Evolutionary conservation across 495 filamentous ascomycete species (phyloP), one percentile per base, ranked within the genome.

Genomic region (Aspergillus cavernicola): DNA sequence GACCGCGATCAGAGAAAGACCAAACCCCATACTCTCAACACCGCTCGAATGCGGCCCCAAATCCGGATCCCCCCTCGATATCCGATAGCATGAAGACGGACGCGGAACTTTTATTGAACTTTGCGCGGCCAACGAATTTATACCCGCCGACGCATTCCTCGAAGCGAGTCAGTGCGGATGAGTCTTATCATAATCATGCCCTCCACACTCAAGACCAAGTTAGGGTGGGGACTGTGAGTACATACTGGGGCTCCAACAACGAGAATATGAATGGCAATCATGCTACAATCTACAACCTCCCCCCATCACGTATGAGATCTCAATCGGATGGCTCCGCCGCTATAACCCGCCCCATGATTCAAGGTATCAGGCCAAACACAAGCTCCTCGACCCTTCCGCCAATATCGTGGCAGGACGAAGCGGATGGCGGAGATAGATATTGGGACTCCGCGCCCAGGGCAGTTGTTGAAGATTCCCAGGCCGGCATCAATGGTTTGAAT

Each of bases 1-100:
- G 83, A 24, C 71, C 79, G 20, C 75, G 80, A 44, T 85, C 83
- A 23, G 83, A 83, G 54, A 72, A 77, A 55, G 62, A 80, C 46
- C 61, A 70, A 18, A 82, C 81, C 39, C 75, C 80, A 22, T 68
- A 72, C 22, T 15, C 36, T 35, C 67, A 66, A 39, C 52, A 59
- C 45, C 67, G 61, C 18, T 59, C 64, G 18, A 60, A 57, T 19
- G 62, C 72, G 38, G 68, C 72, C 52, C 72, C 77, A 8, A 64
- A 65, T 28, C 74, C 76, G 22, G 76, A 76, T 57, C 71, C 77
- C 54, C 35, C 65, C 24, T 50, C 67, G 35, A 50, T 63, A 16
- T 58, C 66, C 18, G 74, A 79, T 41, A 78, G 68, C 57, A 77
- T 74, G 68, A 74, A 69, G 40, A 72, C 69, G n/a, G 78, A 81